phyloP scores from a whole-genome alignment of 2,329 filamentous ascomycete genomes.

The Leptographium radiaticola region DNA sequence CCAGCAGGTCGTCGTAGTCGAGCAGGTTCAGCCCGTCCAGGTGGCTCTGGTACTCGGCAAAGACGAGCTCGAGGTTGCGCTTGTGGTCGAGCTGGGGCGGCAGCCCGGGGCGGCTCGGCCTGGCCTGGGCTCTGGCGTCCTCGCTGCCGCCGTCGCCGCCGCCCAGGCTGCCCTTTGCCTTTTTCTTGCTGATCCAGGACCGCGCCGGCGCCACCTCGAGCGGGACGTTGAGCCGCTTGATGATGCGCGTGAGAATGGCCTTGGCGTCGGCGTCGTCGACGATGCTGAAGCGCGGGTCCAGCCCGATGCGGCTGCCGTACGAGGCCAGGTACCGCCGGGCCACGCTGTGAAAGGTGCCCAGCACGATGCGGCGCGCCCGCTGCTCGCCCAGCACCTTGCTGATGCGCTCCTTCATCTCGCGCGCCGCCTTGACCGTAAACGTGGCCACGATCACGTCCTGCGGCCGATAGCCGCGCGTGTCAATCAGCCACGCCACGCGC shows the following conservation, averaged over 20 bases:
- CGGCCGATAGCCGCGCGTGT: slow-evolving; percentile 57
- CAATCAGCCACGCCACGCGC: slow-evolving; percentile 78
- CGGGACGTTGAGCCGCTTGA: slow-evolving; percentile 56
- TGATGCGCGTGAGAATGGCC: slow-evolving; percentile 68
- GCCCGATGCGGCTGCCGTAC: slow-evolving; percentile 74
- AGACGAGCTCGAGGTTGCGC: slow-evolving; percentile 55
- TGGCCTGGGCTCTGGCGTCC: too few species aligned
- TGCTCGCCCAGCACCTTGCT: slow-evolving; percentile 67
- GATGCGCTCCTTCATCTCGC: slow-evolving; percentile 85
- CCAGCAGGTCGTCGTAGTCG: slow-evolving; percentile 86
- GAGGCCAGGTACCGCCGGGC: slow-evolving; percentile 69
- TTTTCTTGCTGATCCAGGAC: slow-evolving; percentile 60
- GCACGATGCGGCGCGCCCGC: slow-evolving; percentile 60
- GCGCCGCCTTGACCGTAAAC: slow-evolving; percentile 90
- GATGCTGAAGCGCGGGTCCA: slow-evolving; percentile 77
- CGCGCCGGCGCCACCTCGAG: slow-evolving; percentile 61
- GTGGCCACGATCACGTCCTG: slow-evolving; percentile 90
- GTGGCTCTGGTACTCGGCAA: slow-evolving; percentile 64
- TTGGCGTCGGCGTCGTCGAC: slow-evolving; percentile 72
- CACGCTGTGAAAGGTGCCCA: slow-evolving; percentile 94
- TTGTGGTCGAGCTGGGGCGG: background rate
- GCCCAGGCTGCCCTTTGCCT: slow-evolving; percentile 37
- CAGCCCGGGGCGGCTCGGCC: slow-evolving; percentile 18
- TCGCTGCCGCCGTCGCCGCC: slow-evolving; percentile 12
- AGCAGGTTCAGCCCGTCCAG: slow-evolving; percentile 67